phyloP scores from a whole-genome alignment of 345 rosid species.

The Corchorus capsularis region DNA sequence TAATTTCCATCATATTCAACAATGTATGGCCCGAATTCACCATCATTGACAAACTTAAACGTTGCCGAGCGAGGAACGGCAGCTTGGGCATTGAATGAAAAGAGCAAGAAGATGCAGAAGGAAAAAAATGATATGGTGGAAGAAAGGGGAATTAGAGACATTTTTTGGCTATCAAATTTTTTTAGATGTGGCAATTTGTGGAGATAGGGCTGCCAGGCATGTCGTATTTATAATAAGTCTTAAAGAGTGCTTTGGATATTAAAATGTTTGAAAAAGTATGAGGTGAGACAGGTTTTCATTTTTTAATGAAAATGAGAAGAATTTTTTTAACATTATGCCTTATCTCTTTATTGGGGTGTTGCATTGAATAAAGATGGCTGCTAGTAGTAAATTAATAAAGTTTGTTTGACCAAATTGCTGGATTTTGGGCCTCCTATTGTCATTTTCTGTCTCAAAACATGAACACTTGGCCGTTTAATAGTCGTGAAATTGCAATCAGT shows the following conservation, averaged over 20 bases:
- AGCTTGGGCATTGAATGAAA: slow-evolving; percentile 26
- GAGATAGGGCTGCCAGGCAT: not conserved
- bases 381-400: no score
- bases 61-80: slow-evolving; percentile 40
- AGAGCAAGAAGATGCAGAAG: slow-evolving; percentile 17
- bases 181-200: not conserved
- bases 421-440: not conserved
- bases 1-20: slow-evolving; percentile 45
- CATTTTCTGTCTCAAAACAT: not conserved
- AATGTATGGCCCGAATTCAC: slow-evolving; percentile 33
- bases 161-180: not conserved
- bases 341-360: no score
- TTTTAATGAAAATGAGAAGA: no score
- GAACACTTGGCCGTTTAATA: not conserved
- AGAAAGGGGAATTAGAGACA: slow-evolving; percentile 9
- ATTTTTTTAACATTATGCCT: no score
- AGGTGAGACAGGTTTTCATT: no score
- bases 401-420: not conserved
- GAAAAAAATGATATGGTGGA: slow-evolving; percentile 13
- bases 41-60: slow-evolving; percentile 42
- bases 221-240: slow-evolving; percentile 2
- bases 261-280: not conserved
- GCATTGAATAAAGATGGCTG: not conserved
- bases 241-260: not conserved
- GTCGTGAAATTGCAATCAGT: no score